Evolutionary conservation across 495 filamentous ascomycete genomes (phyloP).

Genomic region (Pyrenula massariospora): DNA sequence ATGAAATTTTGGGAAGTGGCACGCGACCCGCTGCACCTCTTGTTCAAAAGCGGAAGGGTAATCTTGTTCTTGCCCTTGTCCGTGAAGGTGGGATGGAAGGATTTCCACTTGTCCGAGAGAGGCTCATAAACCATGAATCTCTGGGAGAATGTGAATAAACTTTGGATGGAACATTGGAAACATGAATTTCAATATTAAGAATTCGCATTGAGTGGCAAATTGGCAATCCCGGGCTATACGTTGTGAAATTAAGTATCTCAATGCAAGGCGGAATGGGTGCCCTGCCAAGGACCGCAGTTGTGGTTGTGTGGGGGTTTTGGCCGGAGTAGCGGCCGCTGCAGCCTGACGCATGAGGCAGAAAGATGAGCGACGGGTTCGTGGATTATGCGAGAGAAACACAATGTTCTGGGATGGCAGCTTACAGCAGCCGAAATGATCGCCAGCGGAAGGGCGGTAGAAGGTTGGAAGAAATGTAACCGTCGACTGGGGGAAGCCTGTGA

Average conservation of each 20-base stretch:
- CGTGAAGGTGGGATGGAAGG: no score
- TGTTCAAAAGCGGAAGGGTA: no score
- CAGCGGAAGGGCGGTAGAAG: background rate
- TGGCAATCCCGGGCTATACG: background rate
- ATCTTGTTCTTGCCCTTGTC: no score
- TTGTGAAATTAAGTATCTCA: background rate
- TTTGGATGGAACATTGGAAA: no score
- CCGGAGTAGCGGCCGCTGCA: background rate
- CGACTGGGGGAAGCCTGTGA: background rate
- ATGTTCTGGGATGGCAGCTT: no score
- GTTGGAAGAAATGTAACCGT: background rate
- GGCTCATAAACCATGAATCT: no score
- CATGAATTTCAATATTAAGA: background rate
- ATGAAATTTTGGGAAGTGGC: no score
- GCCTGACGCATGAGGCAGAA: background rate
- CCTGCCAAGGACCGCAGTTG: background rate
- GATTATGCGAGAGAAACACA: no score
- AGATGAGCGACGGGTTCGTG: no score
- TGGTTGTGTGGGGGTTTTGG: background rate
- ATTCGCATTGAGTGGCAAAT: background rate
- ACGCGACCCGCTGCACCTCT: no score
- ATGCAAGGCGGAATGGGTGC: background rate
- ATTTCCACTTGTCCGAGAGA: no score
- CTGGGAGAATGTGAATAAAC: no score
- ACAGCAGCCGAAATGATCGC: background rate